Evolutionary conservation across 306 rosid species (phyloP).

Genomic region (Dalbergia cochinchinensis): DNA sequence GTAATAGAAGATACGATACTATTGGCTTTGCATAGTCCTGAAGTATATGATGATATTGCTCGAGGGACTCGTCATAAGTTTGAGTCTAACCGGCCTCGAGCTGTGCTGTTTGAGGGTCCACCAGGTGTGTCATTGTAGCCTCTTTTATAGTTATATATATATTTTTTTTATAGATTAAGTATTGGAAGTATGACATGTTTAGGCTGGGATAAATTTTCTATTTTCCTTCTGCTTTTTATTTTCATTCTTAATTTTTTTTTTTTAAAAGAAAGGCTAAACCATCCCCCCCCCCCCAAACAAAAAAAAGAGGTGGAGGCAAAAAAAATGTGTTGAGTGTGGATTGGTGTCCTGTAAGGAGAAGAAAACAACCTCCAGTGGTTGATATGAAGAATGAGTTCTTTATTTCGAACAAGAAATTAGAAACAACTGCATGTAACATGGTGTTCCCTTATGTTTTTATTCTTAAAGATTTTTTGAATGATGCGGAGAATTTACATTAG

Average conservation of each 20-base stretch:
- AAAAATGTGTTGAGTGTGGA: background rate
- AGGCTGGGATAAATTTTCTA: slow-evolving; percentile 11
- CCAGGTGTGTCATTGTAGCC: slow-evolving; percentile 66
- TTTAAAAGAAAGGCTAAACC: too few relatives aligned
- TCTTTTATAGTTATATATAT: background rate
- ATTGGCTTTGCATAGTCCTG: slow-evolving; percentile 85
- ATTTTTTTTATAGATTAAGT: too few relatives aligned
- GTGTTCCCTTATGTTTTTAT: background rate
- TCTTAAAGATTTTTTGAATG: background rate
- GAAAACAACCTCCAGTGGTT: slow-evolving; percentile 9
- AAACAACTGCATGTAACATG: background rate
- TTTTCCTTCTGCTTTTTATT: background rate
- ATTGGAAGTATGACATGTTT: background rate
- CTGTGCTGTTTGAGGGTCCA: slow-evolving; percentile 97
- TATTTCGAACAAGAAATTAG: background rate
- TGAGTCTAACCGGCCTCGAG: slow-evolving; percentile 92
- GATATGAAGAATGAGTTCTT: slow-evolving; percentile 12
- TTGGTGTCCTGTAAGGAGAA: background rate
- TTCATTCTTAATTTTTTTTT: too few relatives aligned
- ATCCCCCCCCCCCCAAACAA: background rate
- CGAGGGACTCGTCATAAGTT: slow-evolving; percentile 80
- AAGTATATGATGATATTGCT: slow-evolving; percentile 89
- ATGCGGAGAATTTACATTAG: background rate
- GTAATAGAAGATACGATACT: slow-evolving; percentile 88
- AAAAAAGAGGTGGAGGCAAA: background rate